Evolutionary conservation across 345 rosid genomes (phyloP).

Genomic region (Balakata baccata): DNA sequence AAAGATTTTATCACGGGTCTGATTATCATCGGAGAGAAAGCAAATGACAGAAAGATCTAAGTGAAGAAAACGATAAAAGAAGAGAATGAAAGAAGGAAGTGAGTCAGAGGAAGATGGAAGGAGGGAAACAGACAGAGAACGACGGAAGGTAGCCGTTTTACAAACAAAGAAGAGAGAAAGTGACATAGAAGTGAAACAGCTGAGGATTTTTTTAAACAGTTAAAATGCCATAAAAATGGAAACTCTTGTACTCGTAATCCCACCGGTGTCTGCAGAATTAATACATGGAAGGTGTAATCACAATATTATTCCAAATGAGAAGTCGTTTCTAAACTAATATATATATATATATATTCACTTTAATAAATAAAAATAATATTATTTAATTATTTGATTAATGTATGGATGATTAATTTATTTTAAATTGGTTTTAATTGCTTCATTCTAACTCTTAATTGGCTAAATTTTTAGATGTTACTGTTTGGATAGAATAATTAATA

Average conservation of each 20-base stretch:
- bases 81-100: constrained; percentile 42
- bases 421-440: too few relatives aligned
- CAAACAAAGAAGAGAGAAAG: constrained; percentile 23
- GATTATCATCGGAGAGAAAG: constrained; percentile 33
- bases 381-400: too few relatives aligned
- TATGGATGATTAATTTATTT: too few relatives aligned
- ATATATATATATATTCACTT: too few relatives aligned
- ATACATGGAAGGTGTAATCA: constrained; percentile 22
- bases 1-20: constrained; percentile 32
- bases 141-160: constrained; percentile 15
- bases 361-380: too few relatives aligned
- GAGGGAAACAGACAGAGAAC: constrained; percentile 15
- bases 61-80: constrained; percentile 57
- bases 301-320: not conserved
- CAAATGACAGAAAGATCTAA: constrained; percentile 36
- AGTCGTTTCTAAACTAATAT: too few relatives aligned
- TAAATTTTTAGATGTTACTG: too few relatives aligned
- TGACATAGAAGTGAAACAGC: constrained; percentile 12
- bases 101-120: constrained; percentile 24
- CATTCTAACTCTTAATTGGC: too few relatives aligned
- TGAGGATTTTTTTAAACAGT: constrained; percentile 14
- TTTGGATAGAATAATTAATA: too few relatives aligned
- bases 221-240: constrained; percentile 12
- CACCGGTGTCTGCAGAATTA: constrained; percentile 40
- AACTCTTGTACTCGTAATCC: not conserved